phyloP scores from a whole-genome alignment of 768 basidiomycete genomes.

The Lactarius trivialis region DNA sequence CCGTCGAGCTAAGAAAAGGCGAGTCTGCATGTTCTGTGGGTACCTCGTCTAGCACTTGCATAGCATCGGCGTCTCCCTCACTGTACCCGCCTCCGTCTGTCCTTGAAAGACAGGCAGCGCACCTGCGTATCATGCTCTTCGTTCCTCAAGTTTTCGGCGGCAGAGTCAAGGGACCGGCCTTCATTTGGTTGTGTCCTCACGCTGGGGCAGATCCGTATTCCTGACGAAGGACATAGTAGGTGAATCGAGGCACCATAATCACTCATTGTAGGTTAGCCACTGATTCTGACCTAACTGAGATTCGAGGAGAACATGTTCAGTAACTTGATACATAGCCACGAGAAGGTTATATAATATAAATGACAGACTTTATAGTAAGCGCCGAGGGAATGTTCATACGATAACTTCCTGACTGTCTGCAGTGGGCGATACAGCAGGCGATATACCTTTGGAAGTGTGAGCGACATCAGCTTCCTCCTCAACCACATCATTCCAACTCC shows the following conservation, averaged over 20 bases:
- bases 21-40: not conserved
- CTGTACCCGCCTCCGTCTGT: not conserved
- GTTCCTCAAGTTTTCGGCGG: constrained; percentile 5
- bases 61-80: not conserved
- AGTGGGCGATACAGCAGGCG: not conserved
- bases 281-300: not conserved
- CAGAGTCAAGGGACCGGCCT: not conserved
- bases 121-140: not conserved
- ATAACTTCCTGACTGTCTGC: not conserved
- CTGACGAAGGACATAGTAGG: not conserved
- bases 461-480: not conserved
- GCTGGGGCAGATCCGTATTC: not conserved
- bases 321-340: no score
- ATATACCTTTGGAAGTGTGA: not conserved
- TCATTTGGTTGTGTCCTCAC: not conserved
- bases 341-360: not conserved
- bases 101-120: not conserved
- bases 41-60: not conserved
- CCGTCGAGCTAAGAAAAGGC: not conserved
- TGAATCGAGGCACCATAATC: not conserved
- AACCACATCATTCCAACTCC: constrained; percentile 43
- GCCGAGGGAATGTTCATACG: no score
- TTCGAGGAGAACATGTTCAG: no score
- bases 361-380: no score
- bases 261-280: not conserved